These are phyloP conservation scores for Aspergillus sp. DNA, from an alignment of 2,329 filamentous ascomycete species.

Conservation along the genomic window DNA sequence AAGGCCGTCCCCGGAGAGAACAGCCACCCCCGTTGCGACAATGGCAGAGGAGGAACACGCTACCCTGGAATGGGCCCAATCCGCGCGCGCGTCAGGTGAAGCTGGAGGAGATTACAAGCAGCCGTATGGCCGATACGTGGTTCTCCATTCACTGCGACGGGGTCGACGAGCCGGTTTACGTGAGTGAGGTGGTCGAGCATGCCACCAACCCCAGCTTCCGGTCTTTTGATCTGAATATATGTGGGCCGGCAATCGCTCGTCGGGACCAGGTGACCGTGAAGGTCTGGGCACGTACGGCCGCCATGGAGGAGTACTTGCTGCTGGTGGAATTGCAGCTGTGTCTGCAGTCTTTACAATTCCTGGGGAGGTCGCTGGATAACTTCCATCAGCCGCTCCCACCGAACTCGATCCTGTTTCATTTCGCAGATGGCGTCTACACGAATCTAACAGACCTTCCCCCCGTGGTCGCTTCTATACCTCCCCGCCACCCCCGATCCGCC, in stretches of 20 bases:
- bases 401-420: conserved; percentile 83
- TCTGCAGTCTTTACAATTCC: conserved; percentile 72
- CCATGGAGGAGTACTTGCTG: conserved; percentile 59
- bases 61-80: conserved; percentile 64
- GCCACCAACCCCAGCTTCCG: conserved; percentile 91
- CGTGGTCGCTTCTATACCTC: conserved; percentile 29
- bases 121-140: conserved; percentile 80
- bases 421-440: conserved; percentile 83
- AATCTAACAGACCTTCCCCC: conserved; percentile 67
- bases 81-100: conserved; percentile 68
- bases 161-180: conserved; percentile 74
- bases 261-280: conserved; percentile 66
- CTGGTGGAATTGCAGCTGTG: conserved; percentile 73
- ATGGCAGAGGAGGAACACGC: conserved; percentile 57
- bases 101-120: conserved; percentile 71
- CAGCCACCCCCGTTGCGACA: conserved; percentile 19
- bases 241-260: conserved; percentile 65
- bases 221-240: conserved; percentile 73
- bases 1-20: conserved; percentile 17
- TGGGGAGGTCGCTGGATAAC: conserved; percentile 65
- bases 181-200: conserved; percentile 77
- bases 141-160: conserved; percentile 76
- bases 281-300: conserved; percentile 68
- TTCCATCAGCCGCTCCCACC: conserved; percentile 73
- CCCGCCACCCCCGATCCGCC: conserved; percentile 39